A percentile compares a stretch with the other conserved stretches of the same genome.
Conservation (phyloP, 2,329 filamentous ascomycete genomes). For the Colletotrichum sp. region DNA sequence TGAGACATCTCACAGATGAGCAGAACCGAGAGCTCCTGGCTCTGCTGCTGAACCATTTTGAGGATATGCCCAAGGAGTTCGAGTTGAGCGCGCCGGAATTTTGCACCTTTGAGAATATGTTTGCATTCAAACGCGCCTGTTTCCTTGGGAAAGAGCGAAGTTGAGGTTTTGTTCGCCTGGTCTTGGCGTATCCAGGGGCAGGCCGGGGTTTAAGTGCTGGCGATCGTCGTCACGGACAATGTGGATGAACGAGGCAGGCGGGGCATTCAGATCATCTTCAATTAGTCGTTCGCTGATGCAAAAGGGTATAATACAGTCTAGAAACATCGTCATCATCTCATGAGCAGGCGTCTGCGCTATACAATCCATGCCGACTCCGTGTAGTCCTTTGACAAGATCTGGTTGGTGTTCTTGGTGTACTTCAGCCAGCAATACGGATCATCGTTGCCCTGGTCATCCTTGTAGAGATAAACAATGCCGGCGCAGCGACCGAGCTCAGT, state of each 20-base stretch:
- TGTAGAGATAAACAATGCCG: slow-evolving; percentile 6
- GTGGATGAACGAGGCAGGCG: not conserved
- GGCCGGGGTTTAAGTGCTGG: not conserved
- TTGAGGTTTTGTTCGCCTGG: not conserved
- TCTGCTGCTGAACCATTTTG: slow-evolving; percentile 19
- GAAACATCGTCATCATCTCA: not conserved
- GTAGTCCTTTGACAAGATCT: not conserved
- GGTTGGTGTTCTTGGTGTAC: slow-evolving; percentile 10
- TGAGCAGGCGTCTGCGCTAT: not conserved
- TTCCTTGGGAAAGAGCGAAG: not conserved
- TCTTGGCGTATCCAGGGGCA: not conserved
- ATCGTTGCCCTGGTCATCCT: not conserved
- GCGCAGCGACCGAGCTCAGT: slow-evolving; percentile 3
- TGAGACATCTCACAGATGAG: slow-evolving; percentile 20
- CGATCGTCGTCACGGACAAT: not conserved
- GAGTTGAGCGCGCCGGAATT: slow-evolving; percentile 27
- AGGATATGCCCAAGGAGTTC: slow-evolving; percentile 21
- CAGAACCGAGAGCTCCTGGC: slow-evolving; percentile 19
- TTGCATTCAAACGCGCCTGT: slow-evolving; percentile 24
- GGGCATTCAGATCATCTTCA: not conserved
- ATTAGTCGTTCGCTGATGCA: not conserved
- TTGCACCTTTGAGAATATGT: slow-evolving; percentile 29
- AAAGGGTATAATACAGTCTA: not conserved
- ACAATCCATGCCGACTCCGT: slow-evolving; percentile 13
- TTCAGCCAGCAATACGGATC: slow-evolving; percentile 13